Conservation (phyloP, 2,329 filamentous ascomycete genomes). For the Metarhizium guizhouense region DNA sequence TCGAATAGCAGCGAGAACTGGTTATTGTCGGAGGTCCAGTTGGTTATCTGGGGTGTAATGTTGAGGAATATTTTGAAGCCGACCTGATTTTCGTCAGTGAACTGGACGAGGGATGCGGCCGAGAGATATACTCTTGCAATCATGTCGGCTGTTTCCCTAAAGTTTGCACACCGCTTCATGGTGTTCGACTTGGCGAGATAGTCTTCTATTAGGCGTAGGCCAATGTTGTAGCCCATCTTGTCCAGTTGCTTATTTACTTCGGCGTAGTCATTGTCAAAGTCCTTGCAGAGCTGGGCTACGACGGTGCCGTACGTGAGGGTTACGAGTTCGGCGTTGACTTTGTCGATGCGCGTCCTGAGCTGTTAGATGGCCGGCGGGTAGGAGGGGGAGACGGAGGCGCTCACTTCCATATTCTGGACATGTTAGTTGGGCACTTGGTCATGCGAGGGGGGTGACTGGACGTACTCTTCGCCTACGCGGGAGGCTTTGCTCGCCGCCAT, state of each 20-base stretch:
- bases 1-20: slow-evolving; percentile 95
- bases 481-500: slow-evolving; percentile 55
- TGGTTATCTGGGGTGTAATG: slow-evolving; percentile 84
- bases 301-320: slow-evolving; percentile 97
- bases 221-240: slow-evolving; percentile 99
- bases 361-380: slow-evolving; percentile 16
- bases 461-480: slow-evolving; percentile 54
- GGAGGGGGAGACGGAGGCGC: slow-evolving; percentile 22
- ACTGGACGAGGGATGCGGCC: neutral
- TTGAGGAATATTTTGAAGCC: slow-evolving; percentile 99
- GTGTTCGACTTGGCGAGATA: slow-evolving; percentile 93
- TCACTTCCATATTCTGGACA: slow-evolving; percentile 83
- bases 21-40: slow-evolving; percentile 94
- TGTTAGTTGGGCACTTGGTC: slow-evolving; percentile 13
- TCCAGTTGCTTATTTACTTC: slow-evolving; percentile 98
- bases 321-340: slow-evolving; percentile 95
- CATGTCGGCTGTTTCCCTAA: slow-evolving; percentile 93
- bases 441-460: slow-evolving; percentile 10
- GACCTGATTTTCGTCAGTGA: slow-evolving; percentile 47
- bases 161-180: slow-evolving; percentile 81
- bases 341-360: slow-evolving; percentile 81
- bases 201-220: slow-evolving; percentile 89
- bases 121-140: slow-evolving; percentile 66
- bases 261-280: slow-evolving; percentile 87
- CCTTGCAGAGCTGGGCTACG: slow-evolving; percentile 90